Base-by-base conservation (phyloP, 164 flowering plant species). In the Echeveria elegans region DNA sequence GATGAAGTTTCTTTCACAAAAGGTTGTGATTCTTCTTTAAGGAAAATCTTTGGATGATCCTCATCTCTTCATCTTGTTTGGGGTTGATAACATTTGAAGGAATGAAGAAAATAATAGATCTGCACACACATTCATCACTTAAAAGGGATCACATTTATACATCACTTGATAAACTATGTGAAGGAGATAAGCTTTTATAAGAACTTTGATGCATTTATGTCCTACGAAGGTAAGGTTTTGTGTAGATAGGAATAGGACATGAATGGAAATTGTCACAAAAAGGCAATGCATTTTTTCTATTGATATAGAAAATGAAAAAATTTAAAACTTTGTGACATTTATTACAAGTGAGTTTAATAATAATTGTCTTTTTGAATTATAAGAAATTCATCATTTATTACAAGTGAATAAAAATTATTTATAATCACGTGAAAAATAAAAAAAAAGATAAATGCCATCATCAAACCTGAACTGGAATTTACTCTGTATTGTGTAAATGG, bases 151-250 rank as follows among this genome's bases (percentile, higher is more conserved):
- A 34, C n/a, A n/a, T n/a, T n/a, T 34, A 34, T 34, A 43, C 16
- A 43, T 43, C 18, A 26, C 60, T 53, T 23, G 30, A 23, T 53
- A 10, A 53, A 53, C 60, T 53, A 53, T 24, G 8, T 53, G 16
- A 23, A n/a, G n/a, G 31, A 53, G 60, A 53, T 53, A 53, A 53
- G 60, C 15, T 53, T 53, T 4, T 53, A 53, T n/a, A 53, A 26
- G 29, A 53, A 23, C 16, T 26, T 16, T n/a, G 47, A 53, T 9
- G 29, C 9, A 9, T 26, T 50, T 50, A n/a, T n/a, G 7, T 1
- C 41, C 41, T 8, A 38, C 41, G 12, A 50, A 50, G 58, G 28
- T 50, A 23, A 1, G 58, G 58, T 50, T 50, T 50, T 50, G 53
- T 48, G 24, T n/a, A 48, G 24, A 48, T 50, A 21, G n/a, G n/a